Conservation (phyloP, 2,329 filamentous ascomycete species). For the Neofusicoccum ribis region DNA sequence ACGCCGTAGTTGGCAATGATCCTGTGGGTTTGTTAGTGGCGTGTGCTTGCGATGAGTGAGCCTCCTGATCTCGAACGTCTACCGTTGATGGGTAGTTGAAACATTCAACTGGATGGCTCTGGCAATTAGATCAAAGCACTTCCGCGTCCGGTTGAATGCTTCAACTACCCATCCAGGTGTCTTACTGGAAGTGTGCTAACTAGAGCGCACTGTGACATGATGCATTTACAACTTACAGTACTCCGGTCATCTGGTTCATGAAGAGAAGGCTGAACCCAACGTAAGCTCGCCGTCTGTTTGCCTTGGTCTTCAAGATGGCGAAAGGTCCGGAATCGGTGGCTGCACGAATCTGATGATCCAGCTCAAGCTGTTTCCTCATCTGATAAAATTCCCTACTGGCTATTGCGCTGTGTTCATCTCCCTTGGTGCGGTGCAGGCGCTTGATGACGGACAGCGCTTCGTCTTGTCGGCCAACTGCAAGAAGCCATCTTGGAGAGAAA, state of each 20-base stretch:
- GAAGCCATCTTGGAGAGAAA: conserved; percentile 47
- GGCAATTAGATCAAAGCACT: no score
- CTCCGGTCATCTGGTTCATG: conserved; percentile 38
- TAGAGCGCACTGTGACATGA: no score
- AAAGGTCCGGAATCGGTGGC: conserved; percentile 30
- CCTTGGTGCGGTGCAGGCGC: conserved; percentile 44
- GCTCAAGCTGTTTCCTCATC: conserved; percentile 47
- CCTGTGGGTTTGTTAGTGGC: background rate
- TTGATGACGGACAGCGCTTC: conserved; percentile 44
- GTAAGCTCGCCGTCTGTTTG: conserved; percentile 43
- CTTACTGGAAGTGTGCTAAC: no score
- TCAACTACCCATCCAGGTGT: no score
- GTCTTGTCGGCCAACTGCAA: conserved; percentile 44
- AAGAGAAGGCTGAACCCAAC: conserved; percentile 45
- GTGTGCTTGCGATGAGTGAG: no score
- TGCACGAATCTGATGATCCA: conserved; percentile 38
- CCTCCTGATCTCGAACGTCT: no score
- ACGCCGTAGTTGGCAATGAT: conserved; percentile 28
- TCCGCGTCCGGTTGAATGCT: no score
- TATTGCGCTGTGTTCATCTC: conserved; percentile 39
- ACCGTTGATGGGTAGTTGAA: no score
- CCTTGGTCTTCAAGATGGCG: conserved; percentile 44
- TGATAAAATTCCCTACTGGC: conserved; percentile 45
- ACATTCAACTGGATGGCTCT: no score
- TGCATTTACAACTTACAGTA: conserved; percentile 17